A percentile compares a stretch with the other conserved stretches of the same genome.
Evolutionary conservation across 2,329 filamentous ascomycete genomes (phyloP).

Genomic region (Paracamarosporium sp.): DNA sequence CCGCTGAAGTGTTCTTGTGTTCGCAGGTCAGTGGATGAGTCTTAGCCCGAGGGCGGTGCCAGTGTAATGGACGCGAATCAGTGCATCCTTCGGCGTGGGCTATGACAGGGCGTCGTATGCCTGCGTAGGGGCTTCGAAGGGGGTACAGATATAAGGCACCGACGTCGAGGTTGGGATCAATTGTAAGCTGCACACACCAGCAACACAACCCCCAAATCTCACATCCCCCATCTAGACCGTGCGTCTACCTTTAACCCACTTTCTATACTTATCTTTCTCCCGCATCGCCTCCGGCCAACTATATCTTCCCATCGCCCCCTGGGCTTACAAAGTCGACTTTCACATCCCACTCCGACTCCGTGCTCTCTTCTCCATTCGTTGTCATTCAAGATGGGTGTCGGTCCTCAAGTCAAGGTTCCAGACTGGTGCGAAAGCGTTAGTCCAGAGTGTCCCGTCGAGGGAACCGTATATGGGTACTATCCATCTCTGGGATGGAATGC

Average conservation of each 20-base stretch:
- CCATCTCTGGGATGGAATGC: slow-evolving; percentile 58
- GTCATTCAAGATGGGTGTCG: neutral
- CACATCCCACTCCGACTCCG: neutral
- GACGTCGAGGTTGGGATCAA: neutral
- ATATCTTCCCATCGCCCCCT: neutral
- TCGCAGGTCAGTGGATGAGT: neutral
- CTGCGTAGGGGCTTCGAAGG: neutral
- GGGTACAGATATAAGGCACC: neutral
- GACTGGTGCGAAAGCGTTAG: slow-evolving; percentile 18
- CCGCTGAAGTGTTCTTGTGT: neutral
- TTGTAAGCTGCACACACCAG: slow-evolving; percentile 4
- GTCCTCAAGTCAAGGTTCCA: slow-evolving; percentile 14
- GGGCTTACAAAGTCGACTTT: neutral
- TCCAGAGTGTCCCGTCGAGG: slow-evolving; percentile 51
- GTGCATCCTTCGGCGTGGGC: neutral
- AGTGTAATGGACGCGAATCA: neutral
- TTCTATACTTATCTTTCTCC: neutral
- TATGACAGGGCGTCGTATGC: slow-evolving; percentile 2
- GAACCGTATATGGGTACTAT: slow-evolving; percentile 60
- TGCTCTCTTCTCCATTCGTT: neutral
- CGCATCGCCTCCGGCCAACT: neutral
- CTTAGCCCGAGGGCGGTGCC: neutral
- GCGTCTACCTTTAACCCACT: neutral
- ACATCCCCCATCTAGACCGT: neutral
- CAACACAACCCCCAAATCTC: neutral